Conservation (phyloP, 2,329 filamentous ascomycete species). For the Penicillium sp. region DNA sequence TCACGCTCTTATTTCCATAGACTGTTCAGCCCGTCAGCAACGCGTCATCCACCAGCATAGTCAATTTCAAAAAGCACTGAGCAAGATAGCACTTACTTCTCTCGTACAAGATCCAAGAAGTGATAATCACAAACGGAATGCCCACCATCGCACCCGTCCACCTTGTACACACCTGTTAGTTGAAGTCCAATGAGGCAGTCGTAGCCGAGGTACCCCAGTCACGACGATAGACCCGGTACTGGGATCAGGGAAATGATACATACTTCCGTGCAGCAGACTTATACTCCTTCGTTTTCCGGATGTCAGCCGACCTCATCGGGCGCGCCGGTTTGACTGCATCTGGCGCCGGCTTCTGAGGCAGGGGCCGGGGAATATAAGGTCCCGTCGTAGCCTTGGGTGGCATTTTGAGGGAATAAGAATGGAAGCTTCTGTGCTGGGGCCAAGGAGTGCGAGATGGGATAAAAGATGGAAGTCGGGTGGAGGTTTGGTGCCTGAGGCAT, state of each 20-base stretch:
- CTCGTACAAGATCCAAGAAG: constrained; percentile 35
- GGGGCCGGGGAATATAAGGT: not conserved
- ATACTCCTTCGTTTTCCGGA: constrained; percentile 43
- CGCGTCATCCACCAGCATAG: not conserved
- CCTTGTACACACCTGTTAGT: constrained; percentile 13
- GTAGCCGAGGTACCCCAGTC: not conserved
- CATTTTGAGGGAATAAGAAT: not conserved
- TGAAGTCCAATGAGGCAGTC: not conserved
- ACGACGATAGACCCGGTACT: not conserved
- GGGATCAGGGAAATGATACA: constrained; percentile 1
- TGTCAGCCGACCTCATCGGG: constrained; percentile 26
- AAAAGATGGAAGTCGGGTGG: not conserved
- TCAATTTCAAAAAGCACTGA: not conserved
- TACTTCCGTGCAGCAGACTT: constrained; percentile 40
- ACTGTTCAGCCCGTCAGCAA: constrained; percentile 15
- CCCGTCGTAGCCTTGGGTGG: not conserved
- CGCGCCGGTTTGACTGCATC: constrained; percentile 5
- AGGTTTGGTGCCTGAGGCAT: constrained; percentile 4
- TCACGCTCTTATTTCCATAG: constrained; percentile 25
- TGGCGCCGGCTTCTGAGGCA: not conserved
- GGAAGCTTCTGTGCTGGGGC: not conserved
- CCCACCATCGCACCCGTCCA: constrained; percentile 35
- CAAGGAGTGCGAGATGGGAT: not conserved
- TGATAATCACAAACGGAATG: constrained; percentile 32
- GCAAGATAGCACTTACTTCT: constrained; percentile 25